Evolutionary conservation across 2,329 filamentous ascomycete species (phyloP), one percentile per base, ranked within the genome.

Genomic region (Penicillium sp.): DNA sequence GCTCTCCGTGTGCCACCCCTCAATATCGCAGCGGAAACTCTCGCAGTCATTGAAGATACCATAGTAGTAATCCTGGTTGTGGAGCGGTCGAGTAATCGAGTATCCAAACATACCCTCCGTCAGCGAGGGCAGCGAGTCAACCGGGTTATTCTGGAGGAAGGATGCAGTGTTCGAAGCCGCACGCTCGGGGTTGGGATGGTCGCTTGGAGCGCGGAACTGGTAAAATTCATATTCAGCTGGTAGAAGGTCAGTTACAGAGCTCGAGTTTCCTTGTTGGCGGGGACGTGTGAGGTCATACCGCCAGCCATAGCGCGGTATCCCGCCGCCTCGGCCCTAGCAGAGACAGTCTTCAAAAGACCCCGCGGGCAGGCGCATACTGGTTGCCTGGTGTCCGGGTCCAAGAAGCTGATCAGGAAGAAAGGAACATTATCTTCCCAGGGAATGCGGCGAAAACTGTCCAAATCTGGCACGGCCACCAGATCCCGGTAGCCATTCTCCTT

Each of bases 61-160:
- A n/a, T 96, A 96, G 77, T 90, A 97, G 77, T 93, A 96, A 37
- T 94, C 90, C 74, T 95, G 87, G 74, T 96, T 96, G 69, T 95
- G 91, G 1, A 92, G 85, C 0, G 92, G 90, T 19, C 92, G 82
- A 9, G 90, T 96, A 61, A 96, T 79, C 60, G 90, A 94, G 79
- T 97, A 97, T 55, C 92, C 92, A 67, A 96, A 96, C 92, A 96
- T 96, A 68, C 92, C 92, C 69, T 96, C 90, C 8, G 92, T 96
- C 47, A 97, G 77, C 21, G 89, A 80, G 0, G 91, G 91, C 8
- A 96, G 82, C n/a, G 85, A 74, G 45, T 87, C 79, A 13, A 89
- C 85, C 0, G 90, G 83, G 71, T 95, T 91, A 6, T 87, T 78
- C 66, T 84, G 82, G 33, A 95, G 83, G 72, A 90, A 96, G 7